Percentiles rank a stretch among this genome's conserved stretches.
These are phyloP conservation scores for Epichloe gansuensis DNA, from an alignment of 2,329 filamentous ascomycete species.

Conservation along the genomic window DNA sequence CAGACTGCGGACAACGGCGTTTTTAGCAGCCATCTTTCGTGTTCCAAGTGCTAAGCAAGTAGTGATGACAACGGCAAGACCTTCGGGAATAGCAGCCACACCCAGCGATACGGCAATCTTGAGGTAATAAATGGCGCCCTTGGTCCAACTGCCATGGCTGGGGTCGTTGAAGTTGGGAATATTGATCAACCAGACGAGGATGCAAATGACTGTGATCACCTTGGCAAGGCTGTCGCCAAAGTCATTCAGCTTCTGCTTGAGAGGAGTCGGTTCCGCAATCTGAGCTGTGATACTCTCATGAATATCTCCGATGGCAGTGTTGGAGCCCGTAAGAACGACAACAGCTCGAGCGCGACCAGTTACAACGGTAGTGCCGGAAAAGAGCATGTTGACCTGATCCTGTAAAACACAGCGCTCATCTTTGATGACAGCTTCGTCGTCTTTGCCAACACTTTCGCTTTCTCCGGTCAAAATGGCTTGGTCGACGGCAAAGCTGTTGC, in stretches of 20 bases:
- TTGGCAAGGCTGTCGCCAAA: slow-evolving; percentile 95
- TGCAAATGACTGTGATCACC: slow-evolving; percentile 94
- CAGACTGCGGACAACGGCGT: slow-evolving; percentile 89
- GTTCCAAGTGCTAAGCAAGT: slow-evolving; percentile 93
- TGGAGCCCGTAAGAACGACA: slow-evolving; percentile 78
- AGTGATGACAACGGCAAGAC: slow-evolving; percentile 96
- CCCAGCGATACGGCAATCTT: slow-evolving; percentile 98
- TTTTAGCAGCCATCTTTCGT: slow-evolving; percentile 97
- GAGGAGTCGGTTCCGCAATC: slow-evolving; percentile 90
- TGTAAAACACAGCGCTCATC: slow-evolving; percentile 87
- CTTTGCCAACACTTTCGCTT: slow-evolving; percentile 92
- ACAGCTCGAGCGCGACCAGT: slow-evolving; percentile 85
- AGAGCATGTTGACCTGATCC: slow-evolving; percentile 95
- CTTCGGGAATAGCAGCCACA: slow-evolving; percentile 94
- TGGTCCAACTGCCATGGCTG: slow-evolving; percentile 83
- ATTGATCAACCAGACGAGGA: slow-evolving; percentile 97
- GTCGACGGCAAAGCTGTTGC: slow-evolving; percentile 94
- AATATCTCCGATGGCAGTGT: slow-evolving; percentile 94
- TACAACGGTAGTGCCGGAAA: slow-evolving; percentile 95
- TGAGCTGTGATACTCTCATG: slow-evolving; percentile 97
- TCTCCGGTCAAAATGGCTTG: slow-evolving; percentile 96
- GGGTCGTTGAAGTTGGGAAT: slow-evolving; percentile 94
- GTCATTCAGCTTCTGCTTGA: slow-evolving; percentile 98
- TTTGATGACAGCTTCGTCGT: slow-evolving; percentile 50
- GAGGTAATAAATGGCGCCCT: slow-evolving; percentile 97